These are phyloP conservation scores for Uronychia setigera DNA, from an alignment of 73 alveolate genomes.

Conservation along the genomic window DNA sequence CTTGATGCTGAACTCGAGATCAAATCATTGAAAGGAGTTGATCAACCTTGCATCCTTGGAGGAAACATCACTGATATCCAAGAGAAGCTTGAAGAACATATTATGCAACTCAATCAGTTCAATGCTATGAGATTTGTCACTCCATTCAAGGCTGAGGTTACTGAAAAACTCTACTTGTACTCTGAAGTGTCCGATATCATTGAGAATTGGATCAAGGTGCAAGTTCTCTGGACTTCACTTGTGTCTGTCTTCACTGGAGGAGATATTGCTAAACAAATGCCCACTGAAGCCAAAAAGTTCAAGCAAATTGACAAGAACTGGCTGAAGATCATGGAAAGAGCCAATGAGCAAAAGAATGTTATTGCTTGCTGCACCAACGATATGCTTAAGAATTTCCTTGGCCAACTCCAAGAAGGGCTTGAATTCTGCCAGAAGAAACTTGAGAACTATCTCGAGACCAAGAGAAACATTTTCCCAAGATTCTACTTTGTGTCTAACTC, in stretches of 20 bases:
- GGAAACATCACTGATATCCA: constrained; percentile 98
- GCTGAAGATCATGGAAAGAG: constrained; percentile 99
- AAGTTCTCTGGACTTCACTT: constrained; percentile 99
- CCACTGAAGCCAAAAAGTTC: constrained; percentile 99
- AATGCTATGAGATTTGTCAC: constrained; percentile 95
- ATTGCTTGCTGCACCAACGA: constrained; percentile 98
- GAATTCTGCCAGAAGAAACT: constrained; percentile 99
- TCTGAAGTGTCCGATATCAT: constrained; percentile 97
- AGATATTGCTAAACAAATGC: constrained; percentile 99
- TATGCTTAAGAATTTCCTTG: constrained; percentile 97
- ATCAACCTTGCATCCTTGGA: constrained; percentile 95
- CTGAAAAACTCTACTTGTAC: constrained; percentile 76
- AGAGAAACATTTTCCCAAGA: constrained; percentile 99
- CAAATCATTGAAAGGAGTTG: constrained; percentile 98
- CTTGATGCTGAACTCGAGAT: constrained; percentile 94
- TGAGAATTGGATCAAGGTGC: constrained; percentile 99
- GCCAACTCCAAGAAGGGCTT: constrained; percentile 93
- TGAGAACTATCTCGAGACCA: constrained; percentile 99
- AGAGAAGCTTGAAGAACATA: constrained; percentile 99
- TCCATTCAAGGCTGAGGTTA: constrained; percentile 96
- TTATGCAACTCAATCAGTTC: constrained; percentile 92
- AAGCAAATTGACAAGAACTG: constrained; percentile 98
- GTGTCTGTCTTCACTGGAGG: constrained; percentile 99
- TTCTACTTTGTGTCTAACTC: constrained; percentile 99
- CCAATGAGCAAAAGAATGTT: constrained; percentile 98